Percentiles rank a stretch among this genome's conserved stretches.
phyloP scores from a whole-genome alignment of 495 filamentous ascomycete species.

The Zalerion maritima region DNA sequence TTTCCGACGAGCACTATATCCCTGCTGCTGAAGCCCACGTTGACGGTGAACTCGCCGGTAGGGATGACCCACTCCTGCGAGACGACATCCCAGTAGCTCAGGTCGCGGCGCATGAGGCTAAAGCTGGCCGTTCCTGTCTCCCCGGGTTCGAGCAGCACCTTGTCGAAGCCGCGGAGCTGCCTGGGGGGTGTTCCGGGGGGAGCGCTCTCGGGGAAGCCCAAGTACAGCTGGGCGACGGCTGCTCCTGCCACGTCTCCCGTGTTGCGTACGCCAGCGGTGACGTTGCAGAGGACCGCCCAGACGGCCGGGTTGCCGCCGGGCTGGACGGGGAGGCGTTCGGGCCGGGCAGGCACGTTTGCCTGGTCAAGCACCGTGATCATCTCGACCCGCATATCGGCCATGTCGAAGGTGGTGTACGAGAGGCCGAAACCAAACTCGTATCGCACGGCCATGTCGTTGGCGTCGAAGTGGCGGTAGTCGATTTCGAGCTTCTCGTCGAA shows the following conservation, averaged over 20 bases:
- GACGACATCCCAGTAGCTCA: slow-evolving; percentile 63
- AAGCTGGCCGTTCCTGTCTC: slow-evolving; percentile 25
- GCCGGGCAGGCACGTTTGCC: background rate
- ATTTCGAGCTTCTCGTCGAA: slow-evolving; percentile 65
- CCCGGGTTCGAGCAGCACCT: slow-evolving; percentile 28
- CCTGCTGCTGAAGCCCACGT: slow-evolving; percentile 25
- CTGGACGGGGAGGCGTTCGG: slow-evolving; percentile 6
- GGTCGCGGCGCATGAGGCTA: slow-evolving; percentile 37
- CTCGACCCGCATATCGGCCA: slow-evolving; percentile 33
- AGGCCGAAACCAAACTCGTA: slow-evolving; percentile 74
- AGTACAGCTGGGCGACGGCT: slow-evolving; percentile 41
- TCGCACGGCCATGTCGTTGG: slow-evolving; percentile 42
- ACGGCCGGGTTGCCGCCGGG: slow-evolving; percentile 64
- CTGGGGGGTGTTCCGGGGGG: slow-evolving; percentile 37
- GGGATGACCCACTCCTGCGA: slow-evolving; percentile 61
- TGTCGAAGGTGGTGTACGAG: slow-evolving; percentile 58
- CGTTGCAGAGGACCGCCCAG: slow-evolving; percentile 43
- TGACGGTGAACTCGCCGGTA: slow-evolving; percentile 19
- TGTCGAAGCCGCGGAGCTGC: slow-evolving; percentile 44
- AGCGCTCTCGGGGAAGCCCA: slow-evolving; percentile 27
- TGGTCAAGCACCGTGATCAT: background rate
- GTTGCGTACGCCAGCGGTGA: slow-evolving; percentile 50
- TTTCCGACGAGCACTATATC: slow-evolving; percentile 11
- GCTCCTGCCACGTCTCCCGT: slow-evolving; percentile 46
- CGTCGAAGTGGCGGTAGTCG: slow-evolving; percentile 69